Percentiles rank a stretch among this genome's conserved stretches.
Conservation (phyloP, 768 basidiomycete species). For the Pleurotus citrinopileatus region DNA sequence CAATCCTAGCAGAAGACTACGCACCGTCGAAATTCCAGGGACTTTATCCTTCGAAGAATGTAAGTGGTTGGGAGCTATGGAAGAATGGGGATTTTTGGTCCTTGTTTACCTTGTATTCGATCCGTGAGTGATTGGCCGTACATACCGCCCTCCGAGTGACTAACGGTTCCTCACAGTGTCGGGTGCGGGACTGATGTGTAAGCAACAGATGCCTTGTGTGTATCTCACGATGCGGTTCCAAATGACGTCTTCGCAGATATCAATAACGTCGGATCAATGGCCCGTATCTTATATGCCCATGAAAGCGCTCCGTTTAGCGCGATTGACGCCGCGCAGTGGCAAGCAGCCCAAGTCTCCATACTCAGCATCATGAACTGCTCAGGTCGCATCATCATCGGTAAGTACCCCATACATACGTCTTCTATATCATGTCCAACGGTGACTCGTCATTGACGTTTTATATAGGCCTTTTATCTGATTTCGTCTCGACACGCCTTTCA, state of each 20-base stretch:
- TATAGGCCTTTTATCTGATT: constrained; percentile 71
- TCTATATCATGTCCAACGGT: too few relatives aligned
- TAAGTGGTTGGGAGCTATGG: constrained; percentile 17
- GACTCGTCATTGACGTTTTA: too few relatives aligned
- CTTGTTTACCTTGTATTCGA: constrained; percentile 45
- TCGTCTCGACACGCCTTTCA: constrained; percentile 48
- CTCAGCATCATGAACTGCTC: constrained; percentile 80
- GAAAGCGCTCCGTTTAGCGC: constrained; percentile 62
- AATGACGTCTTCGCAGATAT: constrained; percentile 54
- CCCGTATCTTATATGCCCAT: constrained; percentile 65
- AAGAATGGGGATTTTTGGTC: constrained; percentile 25
- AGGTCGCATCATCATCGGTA: constrained; percentile 78
- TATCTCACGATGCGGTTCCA: constrained; percentile 9
- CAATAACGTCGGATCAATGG: constrained; percentile 76
- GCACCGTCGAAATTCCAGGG: not conserved
- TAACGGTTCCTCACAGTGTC: constrained; percentile 40
- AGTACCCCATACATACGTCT: too few relatives aligned
- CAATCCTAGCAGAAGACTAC: not conserved
- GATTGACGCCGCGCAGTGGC: constrained; percentile 65
- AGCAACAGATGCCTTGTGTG: constrained; percentile 16
- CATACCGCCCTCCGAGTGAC: not conserved
- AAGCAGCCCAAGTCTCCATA: constrained; percentile 81
- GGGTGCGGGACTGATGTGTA: constrained; percentile 78
- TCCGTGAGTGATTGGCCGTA: constrained; percentile 43
- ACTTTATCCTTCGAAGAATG: not conserved